These are phyloP conservation scores for Candida qinlingensis DNA, from an alignment of 805 yeast genomes.

Conservation along the genomic window DNA sequence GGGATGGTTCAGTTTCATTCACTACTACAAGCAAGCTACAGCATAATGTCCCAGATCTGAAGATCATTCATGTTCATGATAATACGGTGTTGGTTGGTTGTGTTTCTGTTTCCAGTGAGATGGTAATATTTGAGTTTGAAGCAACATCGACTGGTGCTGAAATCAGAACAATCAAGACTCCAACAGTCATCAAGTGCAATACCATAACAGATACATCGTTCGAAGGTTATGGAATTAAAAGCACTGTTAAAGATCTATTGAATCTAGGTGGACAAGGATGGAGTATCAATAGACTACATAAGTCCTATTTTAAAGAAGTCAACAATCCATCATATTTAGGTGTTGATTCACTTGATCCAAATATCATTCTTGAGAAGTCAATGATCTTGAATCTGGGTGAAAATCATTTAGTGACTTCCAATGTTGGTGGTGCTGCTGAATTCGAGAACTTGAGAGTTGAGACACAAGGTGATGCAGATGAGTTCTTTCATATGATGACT, in stretches of 20 bases:
- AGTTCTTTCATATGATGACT: background rate
- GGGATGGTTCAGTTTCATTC: conserved; percentile 15
- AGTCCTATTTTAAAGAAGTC: conserved; percentile 43
- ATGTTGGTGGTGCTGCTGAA: conserved; percentile 33
- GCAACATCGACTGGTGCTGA: background rate
- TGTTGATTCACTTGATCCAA: conserved; percentile 28
- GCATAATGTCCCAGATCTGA: conserved; percentile 54
- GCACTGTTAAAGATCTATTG: background rate
- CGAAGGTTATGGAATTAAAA: background rate
- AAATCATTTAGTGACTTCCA: conserved; percentile 37
- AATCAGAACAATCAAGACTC: background rate
- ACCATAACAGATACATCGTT: background rate
- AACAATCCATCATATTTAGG: conserved; percentile 42
- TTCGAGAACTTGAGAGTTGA: conserved; percentile 26
- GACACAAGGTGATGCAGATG: conserved; percentile 12
- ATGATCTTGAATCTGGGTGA: conserved; percentile 31
- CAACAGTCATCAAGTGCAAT: background rate
- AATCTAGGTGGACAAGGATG: conserved; percentile 38
- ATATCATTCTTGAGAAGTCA: conserved; percentile 37
- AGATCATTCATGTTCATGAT: conserved; percentile 28
- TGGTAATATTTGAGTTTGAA: conserved; percentile 15
- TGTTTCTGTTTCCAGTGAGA: conserved; percentile 40
- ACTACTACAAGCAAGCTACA: conserved; percentile 37
- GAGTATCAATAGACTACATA: conserved; percentile 41
- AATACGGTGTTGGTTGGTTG: conserved; percentile 30